Base-by-base conservation (phyloP, 805 yeast species). In the Suhomyces emberorum region DNA sequence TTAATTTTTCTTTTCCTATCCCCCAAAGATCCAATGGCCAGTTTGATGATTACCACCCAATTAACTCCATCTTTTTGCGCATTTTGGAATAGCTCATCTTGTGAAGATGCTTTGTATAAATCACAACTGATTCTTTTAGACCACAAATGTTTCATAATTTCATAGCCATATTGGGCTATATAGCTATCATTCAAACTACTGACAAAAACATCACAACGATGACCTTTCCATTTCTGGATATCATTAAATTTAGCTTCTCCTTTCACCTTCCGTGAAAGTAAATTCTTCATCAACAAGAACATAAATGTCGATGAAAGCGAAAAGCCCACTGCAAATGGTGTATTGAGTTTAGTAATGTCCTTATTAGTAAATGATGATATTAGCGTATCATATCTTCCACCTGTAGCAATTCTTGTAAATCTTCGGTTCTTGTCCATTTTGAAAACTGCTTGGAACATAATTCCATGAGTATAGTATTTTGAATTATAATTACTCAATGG, bases 321-420 rank as follows among this genome's bases (percentile, higher is more conserved):
- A 52, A 93, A 83, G 0, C 98, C 98, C 28, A 89, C 97, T 1
- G 88, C 95, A 42, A 52, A 52, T 0, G 63, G 61, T 4, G 63
- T 60, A 10, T 43, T 44, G 7, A 46, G 35, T 20, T 51, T 51
- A 1, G 50, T 42, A 14, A 58, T 37, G 17, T 54, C 65, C 22
- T 52, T 59, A 33, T 85, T 79, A 0, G 91, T 76, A 41, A 88
- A 71, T 12, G 80, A 70, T 3, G 77, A 66, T 10, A 88, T 76
- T 45, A 93, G 68, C 15, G 70, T 66, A 51, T 91, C 98, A 54
- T 88, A 93, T 37, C 99, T 69, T 2, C 99, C 99, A 30, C 99
- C 99, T 0, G 93, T 91, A 11, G 93, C 93, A 27, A 93, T 65
- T 27, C 71, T 44, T 0, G 65, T 44, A 21, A 82, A 69, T 4